phyloP scores from a whole-genome alignment of 352 stramenopile genomes.

The Pythium aquatile region DNA sequence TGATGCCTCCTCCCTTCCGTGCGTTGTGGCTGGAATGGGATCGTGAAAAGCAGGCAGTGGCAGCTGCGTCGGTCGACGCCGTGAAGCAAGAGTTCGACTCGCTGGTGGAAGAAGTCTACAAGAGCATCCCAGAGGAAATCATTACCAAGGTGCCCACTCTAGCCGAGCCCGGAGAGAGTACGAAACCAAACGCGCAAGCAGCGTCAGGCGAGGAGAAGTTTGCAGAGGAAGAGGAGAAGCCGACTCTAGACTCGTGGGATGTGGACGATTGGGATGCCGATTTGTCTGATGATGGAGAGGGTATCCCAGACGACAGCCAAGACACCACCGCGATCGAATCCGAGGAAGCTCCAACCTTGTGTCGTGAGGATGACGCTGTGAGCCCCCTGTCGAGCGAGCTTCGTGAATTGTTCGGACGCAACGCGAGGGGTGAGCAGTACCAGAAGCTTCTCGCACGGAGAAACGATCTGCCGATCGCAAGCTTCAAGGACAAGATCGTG shows the following conservation, averaged over 20 bases:
- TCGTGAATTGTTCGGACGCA: slow-evolving; percentile 11
- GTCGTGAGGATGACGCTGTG: slow-evolving; percentile 1
- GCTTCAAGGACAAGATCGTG: slow-evolving; percentile 82
- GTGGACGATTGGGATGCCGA: slow-evolving; percentile 78
- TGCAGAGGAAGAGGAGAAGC: neutral
- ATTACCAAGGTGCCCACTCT: slow-evolving; percentile 26
- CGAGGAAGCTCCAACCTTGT: neutral
- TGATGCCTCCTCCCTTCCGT: slow-evolving; percentile 87
- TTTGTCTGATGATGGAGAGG: slow-evolving; percentile 32
- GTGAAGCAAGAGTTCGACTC: slow-evolving; percentile 53
- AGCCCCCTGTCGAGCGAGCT: slow-evolving; percentile 8
- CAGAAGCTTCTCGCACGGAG: slow-evolving; percentile 45
- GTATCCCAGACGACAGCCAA: neutral
- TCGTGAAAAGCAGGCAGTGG: slow-evolving; percentile 36
- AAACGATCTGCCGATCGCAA: slow-evolving; percentile 72
- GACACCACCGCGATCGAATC: neutral
- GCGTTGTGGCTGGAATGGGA: slow-evolving; percentile 86
- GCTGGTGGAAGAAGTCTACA: slow-evolving; percentile 51
- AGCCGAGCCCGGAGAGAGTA: neutral
- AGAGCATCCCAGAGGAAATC: slow-evolving; percentile 50
- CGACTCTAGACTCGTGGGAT: slow-evolving; percentile 48
- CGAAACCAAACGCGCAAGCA: neutral
- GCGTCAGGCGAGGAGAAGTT: neutral
- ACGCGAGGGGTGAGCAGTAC: slow-evolving; percentile 11
- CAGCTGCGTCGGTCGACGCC: slow-evolving; percentile 33